Evolutionary conservation across 208 protist genomes (phyloP).

Genomic region (Phytomonas serpens): DNA sequence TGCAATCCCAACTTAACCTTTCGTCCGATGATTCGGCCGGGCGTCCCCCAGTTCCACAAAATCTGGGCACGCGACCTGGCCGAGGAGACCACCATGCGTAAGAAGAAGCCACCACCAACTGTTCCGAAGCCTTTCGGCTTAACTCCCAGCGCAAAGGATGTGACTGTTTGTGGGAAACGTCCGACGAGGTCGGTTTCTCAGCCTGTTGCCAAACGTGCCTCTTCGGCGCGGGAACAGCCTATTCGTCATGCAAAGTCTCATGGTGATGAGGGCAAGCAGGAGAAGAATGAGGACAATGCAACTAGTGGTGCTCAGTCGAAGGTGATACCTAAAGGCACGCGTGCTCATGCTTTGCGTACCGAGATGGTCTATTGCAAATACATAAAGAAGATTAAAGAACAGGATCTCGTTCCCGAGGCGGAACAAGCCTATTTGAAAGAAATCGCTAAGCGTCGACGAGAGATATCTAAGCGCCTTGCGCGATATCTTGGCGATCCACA

Average conservation of each 20-base stretch:
- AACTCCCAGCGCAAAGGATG: constrained; percentile 21
- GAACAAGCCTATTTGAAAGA: constrained; percentile 22
- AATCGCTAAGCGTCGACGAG: constrained; percentile 26
- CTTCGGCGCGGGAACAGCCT: constrained; percentile 3
- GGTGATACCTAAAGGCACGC: constrained; percentile 46
- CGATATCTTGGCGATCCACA: constrained; percentile 42
- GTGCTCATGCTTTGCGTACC: constrained; percentile 68
- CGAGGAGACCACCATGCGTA: constrained; percentile 33
- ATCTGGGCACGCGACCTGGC: constrained; percentile 58
- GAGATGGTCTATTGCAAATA: constrained; percentile 60
- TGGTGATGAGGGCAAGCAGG: constrained; percentile 1
- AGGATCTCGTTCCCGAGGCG: constrained; percentile 15
- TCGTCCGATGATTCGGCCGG: constrained; percentile 54
- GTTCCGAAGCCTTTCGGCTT: constrained; percentile 47
- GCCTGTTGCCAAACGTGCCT: constrained; percentile 3
- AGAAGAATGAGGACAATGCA: constrained; percentile 2
- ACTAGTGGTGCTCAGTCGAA: neutral
- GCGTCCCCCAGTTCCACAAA: constrained; percentile 68
- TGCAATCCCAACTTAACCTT: constrained; percentile 68
- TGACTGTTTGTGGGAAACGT: constrained; percentile 3
- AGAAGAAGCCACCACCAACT: constrained; percentile 29
- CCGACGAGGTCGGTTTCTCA: constrained; percentile 15
- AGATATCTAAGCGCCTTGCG: constrained; percentile 53
- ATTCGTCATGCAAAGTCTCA: neutral
- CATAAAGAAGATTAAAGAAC: constrained; percentile 24